Evolutionary conservation across 306 rosid species (phyloP).

Genomic region (Alnus glutinosa): DNA sequence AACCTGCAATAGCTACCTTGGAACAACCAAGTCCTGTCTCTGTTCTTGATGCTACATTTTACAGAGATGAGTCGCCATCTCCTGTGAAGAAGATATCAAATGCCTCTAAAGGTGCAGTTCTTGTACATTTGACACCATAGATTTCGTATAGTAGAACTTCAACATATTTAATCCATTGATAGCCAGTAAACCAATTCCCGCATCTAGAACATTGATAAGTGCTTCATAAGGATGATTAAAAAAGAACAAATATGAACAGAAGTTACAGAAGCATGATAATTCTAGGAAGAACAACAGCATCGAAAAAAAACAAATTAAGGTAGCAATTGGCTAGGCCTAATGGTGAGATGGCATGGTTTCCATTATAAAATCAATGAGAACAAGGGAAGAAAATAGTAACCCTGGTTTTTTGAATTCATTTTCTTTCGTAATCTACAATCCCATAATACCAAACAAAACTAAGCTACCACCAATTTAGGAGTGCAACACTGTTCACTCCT

Average conservation of each 20-base stretch:
- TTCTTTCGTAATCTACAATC: background rate
- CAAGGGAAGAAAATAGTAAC: background rate
- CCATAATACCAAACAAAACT: background rate
- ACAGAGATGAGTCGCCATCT: conserved; percentile 87
- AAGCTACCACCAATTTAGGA: background rate
- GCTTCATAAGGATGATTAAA: conserved; percentile 11
- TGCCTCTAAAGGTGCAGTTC: conserved; percentile 51
- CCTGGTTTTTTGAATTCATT: background rate
- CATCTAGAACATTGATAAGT: conserved; percentile 2
- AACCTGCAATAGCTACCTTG: conserved; percentile 36
- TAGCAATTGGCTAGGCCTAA: background rate
- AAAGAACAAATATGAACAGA: background rate
- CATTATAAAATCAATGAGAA: background rate
- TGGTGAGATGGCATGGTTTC: background rate
- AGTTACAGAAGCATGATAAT: background rate
- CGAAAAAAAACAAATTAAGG: background rate
- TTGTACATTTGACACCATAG: conserved; percentile 25
- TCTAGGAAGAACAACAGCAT: background rate
- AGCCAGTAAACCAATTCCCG: background rate
- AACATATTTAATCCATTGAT: conserved; percentile 6
- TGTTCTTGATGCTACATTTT: conserved; percentile 86
- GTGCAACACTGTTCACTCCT: background rate
- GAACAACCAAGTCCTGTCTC: conserved; percentile 96
- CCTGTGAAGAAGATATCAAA: conserved; percentile 73
- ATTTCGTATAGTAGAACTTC: conserved; percentile 1